Percentiles rank a stretch among this genome's conserved stretches.
Conservation (phyloP, 2,329 filamentous ascomycete genomes). For the Apiospora rasikravindrae region DNA sequence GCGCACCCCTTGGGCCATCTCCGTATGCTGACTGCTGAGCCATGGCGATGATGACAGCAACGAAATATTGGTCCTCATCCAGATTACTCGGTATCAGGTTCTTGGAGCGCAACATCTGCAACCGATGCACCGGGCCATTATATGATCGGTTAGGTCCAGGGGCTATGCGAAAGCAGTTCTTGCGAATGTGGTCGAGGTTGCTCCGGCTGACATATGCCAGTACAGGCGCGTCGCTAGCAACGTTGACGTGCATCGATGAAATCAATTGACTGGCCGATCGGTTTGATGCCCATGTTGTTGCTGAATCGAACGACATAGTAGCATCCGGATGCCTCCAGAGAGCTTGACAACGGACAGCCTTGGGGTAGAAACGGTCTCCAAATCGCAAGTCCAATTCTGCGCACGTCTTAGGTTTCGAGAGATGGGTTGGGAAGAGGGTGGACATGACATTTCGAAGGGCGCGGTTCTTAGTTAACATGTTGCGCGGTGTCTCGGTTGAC, state of each 20-base stretch:
- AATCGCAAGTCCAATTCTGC: conserved; percentile 57
- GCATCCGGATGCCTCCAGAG: conserved; percentile 52
- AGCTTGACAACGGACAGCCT: conserved; percentile 53
- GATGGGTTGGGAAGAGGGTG: conserved; percentile 47
- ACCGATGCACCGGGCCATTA: conserved; percentile 54
- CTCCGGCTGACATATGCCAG: conserved; percentile 55
- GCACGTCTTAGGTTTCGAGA: conserved; percentile 38
- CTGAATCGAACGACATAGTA: conserved; percentile 42
- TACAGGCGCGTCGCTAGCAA: conserved; percentile 39
- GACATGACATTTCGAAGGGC: conserved; percentile 51
- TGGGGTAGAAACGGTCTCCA: conserved; percentile 50
- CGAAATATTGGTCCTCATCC: conserved; percentile 58
- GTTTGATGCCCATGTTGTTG: conserved; percentile 39
- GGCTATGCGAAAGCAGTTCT: conserved; percentile 52
- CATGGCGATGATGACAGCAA: conserved; percentile 60
- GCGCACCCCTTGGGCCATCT: conserved; percentile 27
- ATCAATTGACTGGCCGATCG: conserved; percentile 37
- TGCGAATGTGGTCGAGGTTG: conserved; percentile 52
- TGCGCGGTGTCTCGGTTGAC: conserved; percentile 38
- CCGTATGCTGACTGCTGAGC: conserved; percentile 60
- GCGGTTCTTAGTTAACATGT: conserved; percentile 42
- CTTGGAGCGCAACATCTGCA: conserved; percentile 54
- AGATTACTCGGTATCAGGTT: conserved; percentile 51
- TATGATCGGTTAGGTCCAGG: conserved; percentile 44
- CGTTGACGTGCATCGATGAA: conserved; percentile 30